These are phyloP conservation scores for Endotrypanum monterogeii DNA, from an alignment of 208 protist genomes.

Conservation along the genomic window DNA sequence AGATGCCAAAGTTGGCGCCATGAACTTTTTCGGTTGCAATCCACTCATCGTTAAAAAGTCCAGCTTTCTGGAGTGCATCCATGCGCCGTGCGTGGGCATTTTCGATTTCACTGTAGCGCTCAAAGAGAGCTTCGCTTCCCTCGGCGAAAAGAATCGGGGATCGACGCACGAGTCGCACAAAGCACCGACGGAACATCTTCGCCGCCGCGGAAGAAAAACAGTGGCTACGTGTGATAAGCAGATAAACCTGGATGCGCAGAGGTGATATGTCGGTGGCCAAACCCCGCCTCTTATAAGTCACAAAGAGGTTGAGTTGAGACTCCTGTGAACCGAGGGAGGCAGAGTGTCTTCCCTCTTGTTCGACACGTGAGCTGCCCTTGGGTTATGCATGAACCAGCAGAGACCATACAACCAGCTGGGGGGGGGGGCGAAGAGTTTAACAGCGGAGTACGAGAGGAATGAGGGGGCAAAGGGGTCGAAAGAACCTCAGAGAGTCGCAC, in stretches of 20 bases:
- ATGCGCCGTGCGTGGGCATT: slow-evolving; percentile 78
- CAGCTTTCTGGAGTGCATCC: slow-evolving; percentile 41
- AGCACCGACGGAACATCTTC: slow-evolving; percentile 30
- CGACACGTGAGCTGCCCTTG: not conserved
- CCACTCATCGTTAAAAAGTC: slow-evolving; percentile 81
- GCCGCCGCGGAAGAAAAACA: not conserved
- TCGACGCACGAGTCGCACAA: slow-evolving; percentile 21
- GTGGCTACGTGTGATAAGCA: not conserved
- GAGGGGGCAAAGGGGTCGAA: not conserved
- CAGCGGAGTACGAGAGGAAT: not conserved
- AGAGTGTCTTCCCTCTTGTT: not conserved
- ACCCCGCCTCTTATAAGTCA: not conserved
- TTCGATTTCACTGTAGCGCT: slow-evolving; percentile 86
- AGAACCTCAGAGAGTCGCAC: not conserved
- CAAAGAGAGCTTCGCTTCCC: slow-evolving; percentile 45
- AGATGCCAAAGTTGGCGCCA: slow-evolving; percentile 89
- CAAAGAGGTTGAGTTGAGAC: not conserved
- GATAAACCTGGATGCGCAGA: not conserved
- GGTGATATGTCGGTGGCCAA: not conserved
- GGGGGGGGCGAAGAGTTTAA: not conserved
- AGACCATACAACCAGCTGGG: not conserved
- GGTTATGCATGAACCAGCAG: not conserved
- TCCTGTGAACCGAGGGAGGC: not conserved
- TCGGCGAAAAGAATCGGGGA: slow-evolving; percentile 35
- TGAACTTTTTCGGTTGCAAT: slow-evolving; percentile 90